Base-by-base conservation (phyloP, 2,329 filamentous ascomycete genomes). In the Stagonosporopsis vannaccii region DNA sequence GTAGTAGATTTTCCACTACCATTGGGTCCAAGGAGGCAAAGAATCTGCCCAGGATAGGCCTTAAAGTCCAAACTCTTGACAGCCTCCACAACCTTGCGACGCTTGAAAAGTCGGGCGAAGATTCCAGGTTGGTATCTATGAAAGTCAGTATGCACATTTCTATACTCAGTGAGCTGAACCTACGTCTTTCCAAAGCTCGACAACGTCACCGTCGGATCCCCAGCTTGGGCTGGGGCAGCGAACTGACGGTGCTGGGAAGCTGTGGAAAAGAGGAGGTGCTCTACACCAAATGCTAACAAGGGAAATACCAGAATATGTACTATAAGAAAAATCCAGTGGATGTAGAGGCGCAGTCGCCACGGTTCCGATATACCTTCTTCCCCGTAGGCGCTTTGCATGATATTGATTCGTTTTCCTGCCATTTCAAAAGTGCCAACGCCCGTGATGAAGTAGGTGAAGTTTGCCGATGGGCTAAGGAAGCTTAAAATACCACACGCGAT, bases 181-280 rank as follows among this genome's bases (percentile, higher is more conserved):
- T 49, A 68, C 62, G 62, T 69, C 36, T 69, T 69, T 22, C 56
- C 56, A 32, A 70, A 66, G 2, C 43, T 55, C 1, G 57, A 56
- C 2, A 70, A 42, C 5, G 46, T 60, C 22, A 69, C 66, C 8
- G 91, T 88, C 28, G 67, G 59, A 33, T 55, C 58, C 3, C 43
- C 45, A 25, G 44, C 8, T 20, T 39, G 49, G 2, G 8, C 32
- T 9, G 62, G 59, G 19, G 26, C 30, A 19, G 39, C 51, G 32
- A 80, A 70, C 41, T 69, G 85, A 20, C 66, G 58, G 17, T 65
- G 46, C n/a, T 56, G 30, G 20, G 68, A 69, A 17, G 62, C 60
- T 3, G 63, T 68, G 2, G 60, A 65, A 49, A 68, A 68, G 8
- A 65, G 49, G 1, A 58, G 5, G 15, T 66, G 56, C 48, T 70